Evolutionary conservation across 2,329 filamentous ascomycete genomes (phyloP), one percentile per base, ranked within the genome.

Genomic region (Neofusicoccum umdonicola): DNA sequence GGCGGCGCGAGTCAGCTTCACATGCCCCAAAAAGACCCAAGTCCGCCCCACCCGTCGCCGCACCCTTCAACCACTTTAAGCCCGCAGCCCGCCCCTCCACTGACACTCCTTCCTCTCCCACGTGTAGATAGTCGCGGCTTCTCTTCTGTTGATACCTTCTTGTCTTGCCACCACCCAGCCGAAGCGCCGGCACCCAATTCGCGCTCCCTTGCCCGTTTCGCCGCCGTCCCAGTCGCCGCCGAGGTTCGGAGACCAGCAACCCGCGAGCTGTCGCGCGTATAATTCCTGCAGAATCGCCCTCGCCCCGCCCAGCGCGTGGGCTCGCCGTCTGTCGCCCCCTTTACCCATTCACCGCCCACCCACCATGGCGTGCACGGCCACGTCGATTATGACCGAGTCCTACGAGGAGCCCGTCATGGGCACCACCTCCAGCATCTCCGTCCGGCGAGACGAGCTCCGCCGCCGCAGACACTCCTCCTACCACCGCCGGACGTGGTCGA

Each of bases 401-500:
- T 70, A 79, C 66, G 81, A 83, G 68, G 81, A 82, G 70, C 80
- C 79, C 19, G 70, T 76, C 6, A 68, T 78, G 37, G 77, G 79
- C 41, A 71, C 76, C 44, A 71, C 73, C 22, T 80, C 80, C 48
- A 72, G 75, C 44, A 77, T 73, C 22, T 48, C 69, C 61, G 74
- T 70, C 65, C 74, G 64, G 8, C 56, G 69, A 50, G 71, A 75
- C 50, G 72, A 73, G 13, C 69, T 76, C 61, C 74, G 77, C 63
- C 76, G 79, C 50, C 74, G 81, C 65, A 74, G 81, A 41, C 81
- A 82, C 68, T 82, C 80, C 19, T 82, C 80, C 45, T 81, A 82
- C 70, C 73, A 79, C 57, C 73, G 77, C 42, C 74, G 74, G 63
- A 75, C 78, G 64, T 82, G 80, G 76, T 73, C 76, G 37, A 71